phyloP scores from a whole-genome alignment of 2,329 filamentous ascomycete genomes.

The Cercospora janseana region DNA sequence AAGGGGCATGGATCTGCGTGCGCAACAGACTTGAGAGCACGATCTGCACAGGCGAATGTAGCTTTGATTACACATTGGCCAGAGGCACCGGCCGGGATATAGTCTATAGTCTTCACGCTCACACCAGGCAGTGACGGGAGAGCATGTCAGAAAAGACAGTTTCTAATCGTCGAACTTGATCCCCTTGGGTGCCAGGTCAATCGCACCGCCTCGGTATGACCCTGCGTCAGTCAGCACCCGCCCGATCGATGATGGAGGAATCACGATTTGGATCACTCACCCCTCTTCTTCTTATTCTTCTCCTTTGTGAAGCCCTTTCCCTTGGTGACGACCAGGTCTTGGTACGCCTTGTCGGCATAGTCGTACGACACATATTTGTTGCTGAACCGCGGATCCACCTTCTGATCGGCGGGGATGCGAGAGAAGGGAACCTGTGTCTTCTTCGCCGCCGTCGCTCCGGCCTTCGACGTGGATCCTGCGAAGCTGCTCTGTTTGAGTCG shows the following conservation, averaged over 20 bases:
- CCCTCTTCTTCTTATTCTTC: slow-evolving; percentile 78
- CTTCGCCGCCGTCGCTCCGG: slow-evolving; percentile 43
- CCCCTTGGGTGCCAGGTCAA: slow-evolving; percentile 80
- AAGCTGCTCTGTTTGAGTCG: slow-evolving; percentile 28
- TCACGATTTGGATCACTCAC: slow-evolving; percentile 21
- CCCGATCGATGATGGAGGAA: neutral
- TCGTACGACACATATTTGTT: slow-evolving; percentile 82
- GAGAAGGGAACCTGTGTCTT: slow-evolving; percentile 69
- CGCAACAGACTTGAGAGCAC: too few species aligned
- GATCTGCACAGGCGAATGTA: too few species aligned
- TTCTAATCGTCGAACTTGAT: slow-evolving; percentile 87
- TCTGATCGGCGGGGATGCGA: slow-evolving; percentile 67
- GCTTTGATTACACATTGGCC: too few species aligned
- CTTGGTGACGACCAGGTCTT: slow-evolving; percentile 84
- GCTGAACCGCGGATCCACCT: slow-evolving; percentile 69
- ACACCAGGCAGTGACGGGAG: too few species aligned
- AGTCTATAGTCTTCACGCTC: too few species aligned
- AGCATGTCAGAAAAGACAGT: neutral
- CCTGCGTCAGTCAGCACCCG: slow-evolving; percentile 69
- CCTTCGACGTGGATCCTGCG: slow-evolving; percentile 19
- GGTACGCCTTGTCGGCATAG: slow-evolving; percentile 84
- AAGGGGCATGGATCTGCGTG: too few species aligned
- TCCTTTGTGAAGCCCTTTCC: slow-evolving; percentile 99
- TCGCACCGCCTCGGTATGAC: slow-evolving; percentile 82
- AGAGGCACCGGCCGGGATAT: too few species aligned